Conservation (phyloP, 2,329 filamentous ascomycete species). For the Epichloe uncinata region DNA sequence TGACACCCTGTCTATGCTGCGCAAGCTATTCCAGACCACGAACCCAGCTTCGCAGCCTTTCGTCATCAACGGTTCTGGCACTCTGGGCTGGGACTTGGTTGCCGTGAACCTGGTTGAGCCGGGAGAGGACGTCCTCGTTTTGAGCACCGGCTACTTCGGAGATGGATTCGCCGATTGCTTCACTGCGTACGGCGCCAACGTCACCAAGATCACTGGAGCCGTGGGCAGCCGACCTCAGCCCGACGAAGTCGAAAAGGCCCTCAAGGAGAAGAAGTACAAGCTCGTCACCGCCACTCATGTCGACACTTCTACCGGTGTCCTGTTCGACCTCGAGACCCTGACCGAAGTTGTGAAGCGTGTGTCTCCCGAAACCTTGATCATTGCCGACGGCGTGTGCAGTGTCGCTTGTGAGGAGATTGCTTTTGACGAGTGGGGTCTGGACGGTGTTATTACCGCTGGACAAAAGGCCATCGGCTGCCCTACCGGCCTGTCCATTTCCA, state of each 20-base stretch:
- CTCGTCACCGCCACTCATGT: conserved; percentile 90
- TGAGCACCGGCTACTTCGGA: conserved; percentile 95
- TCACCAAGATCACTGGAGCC: conserved; percentile 78
- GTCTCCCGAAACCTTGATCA: conserved; percentile 78
- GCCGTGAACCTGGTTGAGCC: conserved; percentile 85
- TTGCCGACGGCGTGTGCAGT: conserved; percentile 95
- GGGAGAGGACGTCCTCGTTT: conserved; percentile 80
- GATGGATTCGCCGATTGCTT: conserved; percentile 91
- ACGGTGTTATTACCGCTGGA: conserved; percentile 84
- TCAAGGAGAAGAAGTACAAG: conserved; percentile 90
- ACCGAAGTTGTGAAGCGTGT: conserved; percentile 73
- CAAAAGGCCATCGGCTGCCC: conserved; percentile 97
- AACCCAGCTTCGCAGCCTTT: conserved; percentile 77
- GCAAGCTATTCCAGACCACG: conserved; percentile 87
- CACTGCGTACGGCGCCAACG: conserved; percentile 77
- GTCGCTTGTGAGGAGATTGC: conserved; percentile 91
- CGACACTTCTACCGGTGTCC: conserved; percentile 90
- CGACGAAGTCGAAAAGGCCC: conserved; percentile 73
- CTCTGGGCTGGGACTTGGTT: conserved; percentile 91
- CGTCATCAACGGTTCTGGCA: conserved; percentile 86
- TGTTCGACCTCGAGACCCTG: conserved; percentile 78
- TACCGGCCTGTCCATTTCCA: conserved; percentile 84
- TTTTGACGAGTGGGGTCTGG: conserved; percentile 89
- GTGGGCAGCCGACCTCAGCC: conserved; percentile 82
- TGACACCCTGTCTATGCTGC: conserved; percentile 75